Conservation (phyloP, 306 rosid genomes). For the Cicer bijugum region DNA sequence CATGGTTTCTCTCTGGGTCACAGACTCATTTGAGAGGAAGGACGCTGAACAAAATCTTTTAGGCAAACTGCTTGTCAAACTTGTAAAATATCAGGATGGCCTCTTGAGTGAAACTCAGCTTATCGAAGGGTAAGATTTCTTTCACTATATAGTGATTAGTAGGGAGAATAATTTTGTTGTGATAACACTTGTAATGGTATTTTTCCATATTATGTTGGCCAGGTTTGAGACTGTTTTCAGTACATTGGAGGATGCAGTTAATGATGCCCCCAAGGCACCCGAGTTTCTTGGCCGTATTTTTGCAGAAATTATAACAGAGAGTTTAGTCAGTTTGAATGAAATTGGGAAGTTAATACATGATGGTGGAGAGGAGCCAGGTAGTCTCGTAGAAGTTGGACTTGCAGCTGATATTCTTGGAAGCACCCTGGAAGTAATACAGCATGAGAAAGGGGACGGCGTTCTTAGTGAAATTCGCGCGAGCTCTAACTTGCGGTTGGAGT, state of each 20-base stretch:
- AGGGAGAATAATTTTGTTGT: constrained; percentile 1
- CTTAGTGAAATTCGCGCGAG: constrained; percentile 50
- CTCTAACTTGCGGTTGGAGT: constrained; percentile 68
- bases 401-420: constrained; percentile 83
- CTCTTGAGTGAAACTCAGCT: constrained; percentile 64
- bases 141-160: not conserved
- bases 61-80: constrained; percentile 73
- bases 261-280: constrained; percentile 86
- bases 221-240: constrained; percentile 75
- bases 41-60: constrained; percentile 72
- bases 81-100: constrained; percentile 61
- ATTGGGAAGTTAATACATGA: constrained; percentile 60
- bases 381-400: constrained; percentile 65
- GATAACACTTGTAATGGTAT: not conserved
- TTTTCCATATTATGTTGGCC: constrained; percentile 27
- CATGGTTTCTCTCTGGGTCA: constrained; percentile 82
- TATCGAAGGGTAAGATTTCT: constrained; percentile 66
- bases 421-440: constrained; percentile 63
- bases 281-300: constrained; percentile 77
- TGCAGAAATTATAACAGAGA: constrained; percentile 58
- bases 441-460: constrained; percentile 64
- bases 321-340: constrained; percentile 61
- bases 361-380: constrained; percentile 84
- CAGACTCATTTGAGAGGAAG: constrained; percentile 85
- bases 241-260: constrained; percentile 78